phyloP scores from a whole-genome alignment of 345 rosid genomes.

The Streptanthus diversifolius region DNA sequence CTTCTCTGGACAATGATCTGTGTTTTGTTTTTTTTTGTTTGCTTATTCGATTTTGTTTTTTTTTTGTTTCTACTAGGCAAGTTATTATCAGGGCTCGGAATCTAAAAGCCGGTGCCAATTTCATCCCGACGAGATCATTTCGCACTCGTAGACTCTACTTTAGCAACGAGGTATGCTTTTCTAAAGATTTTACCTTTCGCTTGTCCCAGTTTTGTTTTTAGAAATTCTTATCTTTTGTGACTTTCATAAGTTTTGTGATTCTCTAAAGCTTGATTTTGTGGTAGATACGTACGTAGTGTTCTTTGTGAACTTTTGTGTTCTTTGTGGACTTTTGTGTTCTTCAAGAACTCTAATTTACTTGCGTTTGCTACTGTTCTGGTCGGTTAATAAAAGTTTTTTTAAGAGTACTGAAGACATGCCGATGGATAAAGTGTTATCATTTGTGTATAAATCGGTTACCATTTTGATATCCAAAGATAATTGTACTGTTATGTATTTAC shows the following conservation, averaged over 20 bases:
- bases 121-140: slow-evolving; percentile 77
- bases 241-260: neutral
- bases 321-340: neutral
- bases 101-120: slow-evolving; percentile 83
- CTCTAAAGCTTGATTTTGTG: neutral
- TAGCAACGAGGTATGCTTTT: slow-evolving; percentile 67
- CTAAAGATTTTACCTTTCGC: neutral
- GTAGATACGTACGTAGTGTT: neutral
- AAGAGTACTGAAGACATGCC: neutral
- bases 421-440: neutral
- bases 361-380: neutral
- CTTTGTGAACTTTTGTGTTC: neutral
- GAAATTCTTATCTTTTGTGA: neutral
- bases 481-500: neutral
- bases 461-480: no score
- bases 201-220: neutral
- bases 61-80: slow-evolving; percentile 50
- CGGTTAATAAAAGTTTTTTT: neutral
- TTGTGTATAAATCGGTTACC: neutral
- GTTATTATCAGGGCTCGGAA: slow-evolving; percentile 82
- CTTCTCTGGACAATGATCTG: neutral
- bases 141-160: slow-evolving; percentile 78
- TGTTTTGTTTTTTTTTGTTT: neutral
- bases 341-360: neutral
- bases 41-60: slow-evolving; percentile 4